Percentiles rank a stretch among this genome's conserved stretches.
These are phyloP conservation scores for Zanthoxylum bungeanum DNA, from an alignment of 345 rosid species.

Conservation along the genomic window DNA sequence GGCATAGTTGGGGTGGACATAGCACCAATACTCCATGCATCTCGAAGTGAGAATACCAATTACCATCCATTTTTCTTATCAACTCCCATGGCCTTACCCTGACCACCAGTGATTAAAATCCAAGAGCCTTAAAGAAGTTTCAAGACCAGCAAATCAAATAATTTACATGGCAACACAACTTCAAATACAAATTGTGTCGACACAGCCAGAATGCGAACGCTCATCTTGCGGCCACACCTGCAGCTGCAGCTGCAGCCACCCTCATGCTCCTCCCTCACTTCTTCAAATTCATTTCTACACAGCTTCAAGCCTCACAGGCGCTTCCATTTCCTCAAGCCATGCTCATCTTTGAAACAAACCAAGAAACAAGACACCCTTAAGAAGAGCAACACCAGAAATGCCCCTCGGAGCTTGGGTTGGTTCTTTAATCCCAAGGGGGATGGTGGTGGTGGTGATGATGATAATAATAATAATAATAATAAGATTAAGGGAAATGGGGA, in stretches of 20 bases:
- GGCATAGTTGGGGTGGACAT: not conserved
- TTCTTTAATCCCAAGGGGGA: constrained; percentile 60
- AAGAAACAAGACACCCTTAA: constrained; percentile 63
- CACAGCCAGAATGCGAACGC: constrained; percentile 32
- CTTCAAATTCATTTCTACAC: constrained; percentile 30
- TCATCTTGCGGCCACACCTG: constrained; percentile 22
- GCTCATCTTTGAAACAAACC: constrained; percentile 70
- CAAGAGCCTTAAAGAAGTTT: not conserved
- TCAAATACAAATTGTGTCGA: not conserved
- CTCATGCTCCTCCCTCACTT: constrained; percentile 30
- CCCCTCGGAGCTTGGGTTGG: constrained; percentile 71
- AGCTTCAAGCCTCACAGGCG: constrained; percentile 61
- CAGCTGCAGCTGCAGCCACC: constrained; percentile 16
- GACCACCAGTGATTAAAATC: constrained; percentile 1
- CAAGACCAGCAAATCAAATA: not conserved
- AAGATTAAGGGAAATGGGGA: constrained; percentile 23
- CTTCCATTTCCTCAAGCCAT: constrained; percentile 65
- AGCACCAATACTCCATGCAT: not conserved
- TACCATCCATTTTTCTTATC: constrained; percentile 7
- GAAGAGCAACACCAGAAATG: constrained; percentile 30
- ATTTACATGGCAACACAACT: constrained; percentile 18
- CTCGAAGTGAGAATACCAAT: not conserved
- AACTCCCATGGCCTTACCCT: not conserved
- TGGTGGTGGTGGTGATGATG: no score
- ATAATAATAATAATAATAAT: constrained; percentile 24